These are phyloP conservation scores for Verruconis gallopava DNA, from an alignment of 2,329 filamentous ascomycete genomes.

Conservation along the genomic window DNA sequence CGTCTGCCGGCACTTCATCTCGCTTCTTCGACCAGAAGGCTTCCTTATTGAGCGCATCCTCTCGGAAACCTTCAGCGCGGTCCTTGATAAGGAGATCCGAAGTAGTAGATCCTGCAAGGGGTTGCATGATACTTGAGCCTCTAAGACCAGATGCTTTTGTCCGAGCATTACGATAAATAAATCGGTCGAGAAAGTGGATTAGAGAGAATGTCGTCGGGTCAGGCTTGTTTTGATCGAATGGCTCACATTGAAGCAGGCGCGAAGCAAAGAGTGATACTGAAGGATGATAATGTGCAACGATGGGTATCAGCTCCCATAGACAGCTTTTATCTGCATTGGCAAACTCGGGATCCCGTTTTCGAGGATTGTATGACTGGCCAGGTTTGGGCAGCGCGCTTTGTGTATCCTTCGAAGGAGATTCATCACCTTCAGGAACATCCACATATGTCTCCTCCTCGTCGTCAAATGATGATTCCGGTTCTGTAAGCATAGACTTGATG, in stretches of 20 bases:
- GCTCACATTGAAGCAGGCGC: constrained; percentile 54
- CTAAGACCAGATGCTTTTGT: constrained; percentile 44
- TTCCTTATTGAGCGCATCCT: constrained; percentile 66
- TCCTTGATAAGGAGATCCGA: constrained; percentile 46
- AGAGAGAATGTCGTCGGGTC: constrained; percentile 83
- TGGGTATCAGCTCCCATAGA: constrained; percentile 81
- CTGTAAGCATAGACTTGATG: constrained; percentile 62
- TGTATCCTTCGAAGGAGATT: constrained; percentile 15
- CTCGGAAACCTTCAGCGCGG: constrained; percentile 44
- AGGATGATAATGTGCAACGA: constrained; percentile 77
- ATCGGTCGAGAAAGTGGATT: constrained; percentile 92
- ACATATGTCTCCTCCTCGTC: constrained; percentile 59
- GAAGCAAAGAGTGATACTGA: constrained; percentile 76
- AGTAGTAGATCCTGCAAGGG: constrained; percentile 53
- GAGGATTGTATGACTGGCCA: constrained; percentile 55
- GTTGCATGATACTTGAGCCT: constrained; percentile 93
- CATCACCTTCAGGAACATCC: constrained; percentile 44
- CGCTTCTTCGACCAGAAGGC: constrained; percentile 82
- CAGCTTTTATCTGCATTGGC: constrained; percentile 88
- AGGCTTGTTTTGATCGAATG: constrained; percentile 69
- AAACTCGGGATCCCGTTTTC: constrained; percentile 83
- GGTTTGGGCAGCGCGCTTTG: constrained; percentile 15
- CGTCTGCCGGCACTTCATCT: constrained; percentile 75
- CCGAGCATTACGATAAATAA: constrained; percentile 94
- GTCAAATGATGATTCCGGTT: constrained; percentile 65